Percentiles rank a stretch among this genome's conserved stretches.
phyloP scores from a whole-genome alignment of 192 early-diverging fungal genomes.

The Backusella mclennaniae region DNA sequence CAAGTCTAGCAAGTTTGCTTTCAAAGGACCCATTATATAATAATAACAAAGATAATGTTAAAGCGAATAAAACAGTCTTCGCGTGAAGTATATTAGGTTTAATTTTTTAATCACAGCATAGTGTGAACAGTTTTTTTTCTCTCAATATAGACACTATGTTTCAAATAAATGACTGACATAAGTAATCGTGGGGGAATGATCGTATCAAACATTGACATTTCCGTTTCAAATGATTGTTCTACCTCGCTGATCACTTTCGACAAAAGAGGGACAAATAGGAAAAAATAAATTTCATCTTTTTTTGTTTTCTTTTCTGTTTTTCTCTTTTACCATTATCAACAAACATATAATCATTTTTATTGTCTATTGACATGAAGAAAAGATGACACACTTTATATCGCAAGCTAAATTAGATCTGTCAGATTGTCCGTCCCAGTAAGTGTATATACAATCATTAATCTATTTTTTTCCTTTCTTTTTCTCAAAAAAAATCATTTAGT shows the following conservation, averaged over 20 bases:
- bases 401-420: conserved; percentile 14
- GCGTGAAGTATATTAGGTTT: no score
- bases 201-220: not conserved
- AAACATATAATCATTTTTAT: not conserved
- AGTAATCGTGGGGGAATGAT: not conserved
- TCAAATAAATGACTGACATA: not conserved
- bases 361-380: conserved; percentile 3
- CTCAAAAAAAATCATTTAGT: not conserved
- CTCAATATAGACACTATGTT: not conserved
- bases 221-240: conserved; percentile 2
- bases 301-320: not conserved
- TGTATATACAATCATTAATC: not conserved
- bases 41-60: no score
- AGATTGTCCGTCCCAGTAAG: conserved; percentile 4
- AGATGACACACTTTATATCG: not conserved
- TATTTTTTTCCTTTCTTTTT: not conserved
- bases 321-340: not conserved
- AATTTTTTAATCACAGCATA: no score
- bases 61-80: no score
- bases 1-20: no score
- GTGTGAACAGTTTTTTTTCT: not conserved
- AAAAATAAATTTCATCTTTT: not conserved
- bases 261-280: not conserved
- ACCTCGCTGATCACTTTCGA: not conserved
- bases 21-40: no score